Percentiles rank a stretch among this genome's conserved stretches.
Evolutionary conservation across 2,329 filamentous ascomycete genomes (phyloP).

Genomic region (Piedraia hortae): DNA sequence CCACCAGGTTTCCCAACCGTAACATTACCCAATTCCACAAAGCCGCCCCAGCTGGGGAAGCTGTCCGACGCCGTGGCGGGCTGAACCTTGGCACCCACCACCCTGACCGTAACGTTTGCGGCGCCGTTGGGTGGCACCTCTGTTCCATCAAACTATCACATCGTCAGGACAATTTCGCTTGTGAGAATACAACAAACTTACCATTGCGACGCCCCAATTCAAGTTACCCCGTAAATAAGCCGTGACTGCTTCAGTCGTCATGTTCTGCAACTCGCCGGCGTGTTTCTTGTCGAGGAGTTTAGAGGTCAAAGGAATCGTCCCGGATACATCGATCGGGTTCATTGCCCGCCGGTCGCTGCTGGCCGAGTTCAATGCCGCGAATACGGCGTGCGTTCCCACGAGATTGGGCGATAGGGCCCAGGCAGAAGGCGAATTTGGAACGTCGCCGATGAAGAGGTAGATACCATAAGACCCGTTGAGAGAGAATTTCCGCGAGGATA

Average conservation of each 20-base stretch:
- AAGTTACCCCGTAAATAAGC: constrained; percentile 11
- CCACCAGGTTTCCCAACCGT: constrained; percentile 6
- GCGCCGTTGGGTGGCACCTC: constrained; percentile 11
- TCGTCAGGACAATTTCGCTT: neutral
- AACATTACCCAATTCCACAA: constrained; percentile 4
- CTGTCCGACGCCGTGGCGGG: constrained; percentile 11
- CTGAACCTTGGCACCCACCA: constrained; percentile 15
- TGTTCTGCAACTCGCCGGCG: constrained; percentile 11
- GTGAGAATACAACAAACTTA: constrained; percentile 3
- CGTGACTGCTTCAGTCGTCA: constrained; percentile 8
- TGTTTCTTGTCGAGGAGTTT: constrained; percentile 14
- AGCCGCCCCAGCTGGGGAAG: constrained; percentile 15
- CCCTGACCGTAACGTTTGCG: constrained; percentile 14
- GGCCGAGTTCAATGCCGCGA: constrained; percentile 10
- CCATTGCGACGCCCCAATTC: constrained; percentile 12
- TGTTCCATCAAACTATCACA: constrained; percentile 13
- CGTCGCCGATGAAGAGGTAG: constrained; percentile 37
- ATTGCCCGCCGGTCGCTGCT: constrained; percentile 2
- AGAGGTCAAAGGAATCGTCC: constrained; percentile 19
- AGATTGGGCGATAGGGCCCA: constrained; percentile 30
- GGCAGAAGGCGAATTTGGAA: constrained; percentile 16
- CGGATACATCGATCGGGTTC: constrained; percentile 11
- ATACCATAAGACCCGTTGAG: constrained; percentile 34
- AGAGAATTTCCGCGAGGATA: constrained; percentile 32
- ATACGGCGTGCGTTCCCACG: constrained; percentile 30